Evolutionary conservation across 1,284 basidiomycete species (phyloP).

Genomic region (Cryptococcus hybrid): DNA sequence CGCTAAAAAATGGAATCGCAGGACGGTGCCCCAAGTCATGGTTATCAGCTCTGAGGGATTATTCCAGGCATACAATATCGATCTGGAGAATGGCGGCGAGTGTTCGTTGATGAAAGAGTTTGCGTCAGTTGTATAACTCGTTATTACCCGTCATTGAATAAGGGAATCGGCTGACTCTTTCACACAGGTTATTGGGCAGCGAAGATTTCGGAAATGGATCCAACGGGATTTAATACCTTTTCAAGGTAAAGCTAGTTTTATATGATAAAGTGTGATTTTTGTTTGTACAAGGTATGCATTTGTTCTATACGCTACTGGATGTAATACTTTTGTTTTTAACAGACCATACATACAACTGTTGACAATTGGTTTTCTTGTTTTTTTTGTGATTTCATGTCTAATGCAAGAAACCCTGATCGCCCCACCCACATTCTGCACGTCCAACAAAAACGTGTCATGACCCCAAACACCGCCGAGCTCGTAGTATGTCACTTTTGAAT

Average conservation of each 20-base stretch:
- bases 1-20: constrained; percentile 33
- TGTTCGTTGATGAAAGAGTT: constrained; percentile 94
- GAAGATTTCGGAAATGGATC: constrained; percentile 6
- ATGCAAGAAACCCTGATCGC: constrained; percentile 72
- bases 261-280: too few species aligned
- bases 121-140: constrained; percentile 49
- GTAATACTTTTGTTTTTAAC: neutral
- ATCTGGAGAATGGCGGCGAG: constrained; percentile 94
- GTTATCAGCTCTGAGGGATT: constrained; percentile 93
- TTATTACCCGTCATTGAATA: neutral
- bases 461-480: constrained; percentile 99
- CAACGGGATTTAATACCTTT: too few species aligned
- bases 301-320: neutral
- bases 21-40: constrained; percentile 95
- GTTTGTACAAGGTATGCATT: constrained; percentile 4
- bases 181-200: constrained; percentile 10
- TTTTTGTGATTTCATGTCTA: neutral
- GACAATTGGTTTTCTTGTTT: neutral
- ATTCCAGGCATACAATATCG: constrained; percentile 94
- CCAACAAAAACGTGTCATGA: constrained; percentile 92
- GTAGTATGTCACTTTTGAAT: constrained; percentile 86
- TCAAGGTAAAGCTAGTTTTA: too few species aligned
- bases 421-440: constrained; percentile 73
- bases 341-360: neutral
- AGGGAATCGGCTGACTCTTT: neutral